These are phyloP conservation scores for Mallotus nudiflorus DNA, from an alignment of 345 rosid genomes.

Conservation along the genomic window DNA sequence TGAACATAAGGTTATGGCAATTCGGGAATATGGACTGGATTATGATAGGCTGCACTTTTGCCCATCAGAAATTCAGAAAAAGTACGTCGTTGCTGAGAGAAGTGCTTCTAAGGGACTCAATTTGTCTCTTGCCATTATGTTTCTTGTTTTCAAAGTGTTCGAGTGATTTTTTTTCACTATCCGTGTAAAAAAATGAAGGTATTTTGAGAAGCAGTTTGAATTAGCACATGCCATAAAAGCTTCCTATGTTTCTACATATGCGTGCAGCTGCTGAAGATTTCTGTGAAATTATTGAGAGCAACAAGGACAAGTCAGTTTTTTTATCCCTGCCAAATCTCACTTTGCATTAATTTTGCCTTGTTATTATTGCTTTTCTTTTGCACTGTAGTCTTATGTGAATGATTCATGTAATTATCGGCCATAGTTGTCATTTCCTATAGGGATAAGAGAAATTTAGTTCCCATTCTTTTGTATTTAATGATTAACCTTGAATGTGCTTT, in stretches of 20 bases:
- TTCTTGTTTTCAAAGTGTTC: slow-evolving; percentile 5
- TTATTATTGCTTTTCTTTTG: too few species aligned
- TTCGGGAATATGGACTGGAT: slow-evolving; percentile 97
- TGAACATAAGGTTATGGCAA: slow-evolving; percentile 70
- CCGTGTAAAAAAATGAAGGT: slow-evolving; percentile 42
- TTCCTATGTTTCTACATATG: slow-evolving; percentile 97
- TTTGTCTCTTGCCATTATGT: too few species aligned
- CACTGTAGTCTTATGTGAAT: too few species aligned
- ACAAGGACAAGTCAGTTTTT: slow-evolving; percentile 57
- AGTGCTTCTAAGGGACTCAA: too few species aligned
- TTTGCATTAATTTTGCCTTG: too few species aligned
- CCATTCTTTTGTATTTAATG: too few species aligned
- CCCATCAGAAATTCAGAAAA: slow-evolving; percentile 72
- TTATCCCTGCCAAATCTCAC: neutral
- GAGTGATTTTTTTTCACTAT: slow-evolving; percentile 10
- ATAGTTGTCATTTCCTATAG: too few species aligned
- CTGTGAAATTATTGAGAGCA: slow-evolving; percentile 71
- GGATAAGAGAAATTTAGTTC: too few species aligned
- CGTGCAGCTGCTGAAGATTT: slow-evolving; percentile 94
- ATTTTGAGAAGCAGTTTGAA: too few species aligned
- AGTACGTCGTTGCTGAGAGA: slow-evolving; percentile 47
- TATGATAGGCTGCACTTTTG: slow-evolving; percentile 97
- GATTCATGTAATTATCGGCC: too few species aligned
- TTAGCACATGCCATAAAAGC: too few species aligned
- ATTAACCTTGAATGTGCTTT: too few species aligned